Base-by-base conservation (phyloP, 306 rosid species). In the Datisca glomerata region DNA sequence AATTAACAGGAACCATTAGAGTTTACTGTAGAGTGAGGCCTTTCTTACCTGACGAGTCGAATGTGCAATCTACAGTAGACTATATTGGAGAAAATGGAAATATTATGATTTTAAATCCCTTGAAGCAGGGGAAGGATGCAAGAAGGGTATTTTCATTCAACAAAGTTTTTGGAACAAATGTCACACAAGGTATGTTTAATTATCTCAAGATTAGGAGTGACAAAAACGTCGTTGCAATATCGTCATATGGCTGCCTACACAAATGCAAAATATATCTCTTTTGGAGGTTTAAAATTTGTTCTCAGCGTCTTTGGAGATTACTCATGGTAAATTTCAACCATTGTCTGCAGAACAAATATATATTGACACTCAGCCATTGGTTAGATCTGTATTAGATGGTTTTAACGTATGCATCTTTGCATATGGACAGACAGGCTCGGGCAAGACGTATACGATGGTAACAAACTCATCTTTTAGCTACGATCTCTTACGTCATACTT, bases 391-490 rank as follows among this genome's bases (percentile, higher is more conserved):
- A 59, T 58, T 89, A 42, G 97, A 89, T 56, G 97, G 97, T 41
- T 89, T 56, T 57, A 89, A 89, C 53, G 93, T 63, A 21, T 89
- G 97, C 71, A 89, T 89, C 64, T 89, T 89, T 56, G 97, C 97
- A 10, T 89, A 79, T 61, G 97, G 97, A 53, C 97, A 89, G 55
- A 89, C 97, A 19, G 97, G 97, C 62, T 89, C 97, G 1, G 97
- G 97, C 51, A 89, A 89, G 73, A 89, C 97, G 7, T 89, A 79
- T 60, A 89, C 97, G 11, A 89, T 89, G 97, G 97, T 87, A 87
- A 62, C 13, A 7, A 53, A 34, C 4, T 32, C 39, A n/a, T 37
- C 16, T n/a, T n/a, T n/a, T n/a, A n/a, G n/a, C n/a, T n/a, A n/a
- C n/a, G n/a, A n/a, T n/a, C n/a, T n/a, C n/a, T n/a, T n/a, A n/a